Base-by-base conservation (phyloP, 805 yeast species). In the Starmerella kuoi region DNA sequence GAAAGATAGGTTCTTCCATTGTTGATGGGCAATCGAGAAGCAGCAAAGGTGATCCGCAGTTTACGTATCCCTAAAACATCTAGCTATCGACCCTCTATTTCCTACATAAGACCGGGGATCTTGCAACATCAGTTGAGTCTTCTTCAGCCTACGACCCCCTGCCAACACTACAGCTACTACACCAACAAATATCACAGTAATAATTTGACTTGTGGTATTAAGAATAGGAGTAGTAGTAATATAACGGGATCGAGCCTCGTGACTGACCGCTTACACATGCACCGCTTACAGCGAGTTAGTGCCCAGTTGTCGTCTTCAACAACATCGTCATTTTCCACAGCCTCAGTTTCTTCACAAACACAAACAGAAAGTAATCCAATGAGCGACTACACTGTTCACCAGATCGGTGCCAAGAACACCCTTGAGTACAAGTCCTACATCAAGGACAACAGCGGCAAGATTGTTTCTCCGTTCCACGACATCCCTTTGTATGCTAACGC, bases 381-480 rank as follows among this genome's bases (percentile, higher is more conserved):
- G 57, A 35, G 75, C 52, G 41, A 38, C 17, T 88, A 80, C 77
- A 66, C 88, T 47, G 73, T 91, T 51, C 94, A 95, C 73, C 87
- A 81, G 69, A 69, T 87, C 59, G 98, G 95, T 60, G 93, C 96
- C 54, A 85, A 91, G 62, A 77, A 87, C 83, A 81, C 97, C 51
- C 74, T 85, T 57, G 97, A 88, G 59, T 82, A 78, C 83, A 83
- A 78, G 66, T 88, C 83, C 55, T 91, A 60, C 77, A 69, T 88
- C 54, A 95, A 87, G 71, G 68, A 86, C 65, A 86, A 85, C 63
- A 14, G 26, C 26, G 97, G 97, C 46, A 81, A 85, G 69, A 85
- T 87, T 55, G 76, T 91, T 50, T 87, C 96, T 50, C 83, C 97
- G 42, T 86, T 88, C 84, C 98, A 91, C 61, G 93, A 81, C 61